These are phyloP conservation scores for Pisolithus thermaeus DNA, from an alignment of 1,284 basidiomycete species.

Conservation along the genomic window DNA sequence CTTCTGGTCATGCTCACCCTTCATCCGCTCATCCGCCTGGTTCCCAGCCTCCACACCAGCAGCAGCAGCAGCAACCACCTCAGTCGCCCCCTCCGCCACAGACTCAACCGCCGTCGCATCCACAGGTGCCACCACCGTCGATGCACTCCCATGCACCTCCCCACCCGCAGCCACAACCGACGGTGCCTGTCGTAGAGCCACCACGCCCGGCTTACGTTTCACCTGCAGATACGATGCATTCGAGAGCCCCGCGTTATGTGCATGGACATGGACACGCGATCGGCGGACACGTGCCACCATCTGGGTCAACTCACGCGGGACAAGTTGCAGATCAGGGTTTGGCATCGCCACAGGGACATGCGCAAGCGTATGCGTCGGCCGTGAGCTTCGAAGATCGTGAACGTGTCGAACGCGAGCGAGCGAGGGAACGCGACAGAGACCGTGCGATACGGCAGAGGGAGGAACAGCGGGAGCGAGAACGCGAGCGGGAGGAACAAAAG, in stretches of 20 bases:
- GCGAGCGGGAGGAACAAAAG: slow-evolving; percentile 10
- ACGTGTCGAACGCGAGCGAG: slow-evolving; percentile 25
- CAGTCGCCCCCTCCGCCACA: slow-evolving; percentile 19
- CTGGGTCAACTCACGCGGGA: slow-evolving; percentile 9
- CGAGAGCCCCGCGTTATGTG: slow-evolving; percentile 18
- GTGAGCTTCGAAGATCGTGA: background rate
- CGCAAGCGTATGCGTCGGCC: slow-evolving; percentile 5
- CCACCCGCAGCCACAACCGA: slow-evolving; percentile 22
- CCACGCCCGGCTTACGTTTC: slow-evolving; percentile 24
- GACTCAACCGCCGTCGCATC: slow-evolving; percentile 17
- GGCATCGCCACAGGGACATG: background rate
- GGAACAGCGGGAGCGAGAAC: slow-evolving; percentile 24
- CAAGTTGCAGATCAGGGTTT: too few relatives aligned
- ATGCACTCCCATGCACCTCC: background rate
- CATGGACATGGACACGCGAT: slow-evolving; percentile 6
- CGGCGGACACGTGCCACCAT: slow-evolving; percentile 19
- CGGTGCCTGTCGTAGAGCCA: slow-evolving; percentile 9
- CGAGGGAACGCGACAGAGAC: slow-evolving; percentile 20
- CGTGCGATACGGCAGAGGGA: slow-evolving; percentile 27
- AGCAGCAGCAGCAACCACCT: slow-evolving; percentile 10
- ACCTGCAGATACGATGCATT: slow-evolving; percentile 23
- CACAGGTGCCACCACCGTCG: slow-evolving; percentile 14
- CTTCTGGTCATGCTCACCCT: too few relatives aligned
- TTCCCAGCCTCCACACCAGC: slow-evolving; percentile 13
- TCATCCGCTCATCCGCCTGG: slow-evolving; percentile 18